A percentile compares a stretch with the other conserved stretches of the same genome.
These are phyloP conservation scores for Butyriboletus loyo DNA, from an alignment of 768 basidiomycete species.

Conservation along the genomic window DNA sequence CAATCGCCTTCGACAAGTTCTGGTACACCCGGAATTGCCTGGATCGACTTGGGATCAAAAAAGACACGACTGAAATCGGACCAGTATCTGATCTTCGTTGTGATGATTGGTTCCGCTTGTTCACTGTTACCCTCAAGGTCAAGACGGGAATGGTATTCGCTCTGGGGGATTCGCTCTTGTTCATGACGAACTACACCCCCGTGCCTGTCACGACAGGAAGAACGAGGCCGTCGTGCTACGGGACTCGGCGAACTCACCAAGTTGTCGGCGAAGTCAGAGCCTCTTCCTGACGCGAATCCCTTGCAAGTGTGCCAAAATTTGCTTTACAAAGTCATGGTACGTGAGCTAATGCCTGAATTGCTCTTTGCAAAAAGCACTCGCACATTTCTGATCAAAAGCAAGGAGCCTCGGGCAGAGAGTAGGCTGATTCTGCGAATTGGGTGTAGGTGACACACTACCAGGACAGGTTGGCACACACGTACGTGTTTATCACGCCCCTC, in stretches of 20 bases:
- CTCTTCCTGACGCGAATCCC: slow-evolving; percentile 35
- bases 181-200: slow-evolving; percentile 47
- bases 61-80: slow-evolving; percentile 51
- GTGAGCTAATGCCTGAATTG: slow-evolving; percentile 5
- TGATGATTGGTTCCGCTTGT: slow-evolving; percentile 6
- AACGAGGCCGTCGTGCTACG: neutral
- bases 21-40: slow-evolving; percentile 56
- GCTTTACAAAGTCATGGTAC: slow-evolving; percentile 35
- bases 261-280: slow-evolving; percentile 14
- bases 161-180: slow-evolving; percentile 51
- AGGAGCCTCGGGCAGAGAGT: slow-evolving; percentile 62
- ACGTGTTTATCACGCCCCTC: slow-evolving; percentile 55
- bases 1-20: slow-evolving; percentile 55
- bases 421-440: slow-evolving; percentile 29
- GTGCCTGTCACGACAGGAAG: slow-evolving; percentile 38
- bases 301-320: slow-evolving; percentile 61
- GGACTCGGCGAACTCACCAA: slow-evolving; percentile 13
- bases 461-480: slow-evolving; percentile 17
- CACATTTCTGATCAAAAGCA: slow-evolving; percentile 67
- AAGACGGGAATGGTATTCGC: slow-evolving; percentile 50
- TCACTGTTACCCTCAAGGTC: slow-evolving; percentile 26
- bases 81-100: slow-evolving; percentile 43
- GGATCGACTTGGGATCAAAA: slow-evolving; percentile 63
- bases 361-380: slow-evolving; percentile 2
- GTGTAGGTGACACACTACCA: neutral